Percentiles rank a stretch among this genome's conserved stretches.
These are phyloP conservation scores for Paraglomus brasilianum DNA, from an alignment of 192 early-diverging fungal genomes.

Conservation along the genomic window DNA sequence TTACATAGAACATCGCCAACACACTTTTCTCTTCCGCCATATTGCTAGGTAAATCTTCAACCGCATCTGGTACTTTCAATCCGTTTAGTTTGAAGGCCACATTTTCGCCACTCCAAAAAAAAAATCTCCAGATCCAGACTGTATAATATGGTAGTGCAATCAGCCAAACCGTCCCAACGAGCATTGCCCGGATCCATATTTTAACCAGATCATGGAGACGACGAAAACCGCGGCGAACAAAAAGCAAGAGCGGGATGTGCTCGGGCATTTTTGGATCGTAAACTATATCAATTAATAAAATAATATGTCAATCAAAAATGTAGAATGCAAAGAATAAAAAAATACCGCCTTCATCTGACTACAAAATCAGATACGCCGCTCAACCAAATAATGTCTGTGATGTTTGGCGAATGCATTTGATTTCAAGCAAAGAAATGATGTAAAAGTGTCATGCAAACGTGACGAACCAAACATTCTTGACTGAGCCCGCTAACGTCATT, in stretches of 20 bases:
- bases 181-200: slow-evolving; percentile 53
- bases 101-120: slow-evolving; percentile 75
- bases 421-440: too few species aligned
- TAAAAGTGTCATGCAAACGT: background rate
- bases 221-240: slow-evolving; percentile 56
- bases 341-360: too few species aligned
- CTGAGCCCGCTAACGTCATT: background rate
- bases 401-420: too few species aligned
- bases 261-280: slow-evolving; percentile 74
- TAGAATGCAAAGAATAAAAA: too few species aligned
- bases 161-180: slow-evolving; percentile 77
- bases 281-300: slow-evolving; percentile 34
- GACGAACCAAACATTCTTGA: background rate
- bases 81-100: slow-evolving; percentile 44
- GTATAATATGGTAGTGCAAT: slow-evolving; percentile 78
- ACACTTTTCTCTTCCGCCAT: slow-evolving; percentile 25
- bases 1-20: slow-evolving; percentile 3
- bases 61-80: slow-evolving; percentile 21
- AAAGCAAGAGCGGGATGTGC: slow-evolving; percentile 56
- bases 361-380: too few species aligned
- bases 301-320: background rate
- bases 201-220: slow-evolving; percentile 42
- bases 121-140: slow-evolving; percentile 81
- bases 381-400: too few species aligned
- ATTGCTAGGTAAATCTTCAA: slow-evolving; percentile 9